Percentiles rank a stretch among this genome's conserved stretches.
These are phyloP conservation scores for Oryza meyeriana DNA, from an alignment of 176 grass and related monocot genomes.

Conservation along the genomic window DNA sequence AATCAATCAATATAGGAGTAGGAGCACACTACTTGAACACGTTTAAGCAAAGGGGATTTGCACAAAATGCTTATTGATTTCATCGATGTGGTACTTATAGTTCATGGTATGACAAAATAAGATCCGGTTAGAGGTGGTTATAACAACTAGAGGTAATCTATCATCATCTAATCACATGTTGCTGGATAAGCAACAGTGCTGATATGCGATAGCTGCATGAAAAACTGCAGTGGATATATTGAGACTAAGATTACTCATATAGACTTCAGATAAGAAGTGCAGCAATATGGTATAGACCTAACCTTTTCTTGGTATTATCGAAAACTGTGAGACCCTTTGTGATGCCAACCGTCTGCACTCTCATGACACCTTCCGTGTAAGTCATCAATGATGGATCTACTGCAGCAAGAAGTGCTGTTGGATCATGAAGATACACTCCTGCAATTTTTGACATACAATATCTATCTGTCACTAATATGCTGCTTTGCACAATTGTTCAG, in stretches of 20 bases:
- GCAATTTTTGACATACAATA: constrained; percentile 29
- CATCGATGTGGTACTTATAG: no score
- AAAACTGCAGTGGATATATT: neutral
- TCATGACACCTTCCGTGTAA: constrained; percentile 79
- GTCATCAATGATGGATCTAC: constrained; percentile 84
- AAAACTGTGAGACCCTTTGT: constrained; percentile 80
- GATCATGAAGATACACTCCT: constrained; percentile 96
- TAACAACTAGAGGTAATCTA: neutral
- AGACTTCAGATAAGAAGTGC: neutral
- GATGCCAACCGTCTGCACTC: constrained; percentile 84
- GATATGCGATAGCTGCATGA: no score
- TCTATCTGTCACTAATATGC: constrained; percentile 21
- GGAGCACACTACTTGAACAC: no score
- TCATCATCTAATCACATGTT: neutral
- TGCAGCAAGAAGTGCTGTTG: constrained; percentile 68
- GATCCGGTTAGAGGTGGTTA: neutral
- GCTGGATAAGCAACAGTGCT: no score
- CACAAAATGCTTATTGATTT: no score
- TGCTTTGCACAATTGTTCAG: neutral
- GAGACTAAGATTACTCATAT: neutral
- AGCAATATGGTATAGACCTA: neutral
- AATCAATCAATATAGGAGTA: neutral
- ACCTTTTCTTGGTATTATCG: constrained; percentile 86
- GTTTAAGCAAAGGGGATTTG: no score
- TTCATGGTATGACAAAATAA: neutral